Evolutionary conservation across 306 rosid genomes (phyloP).

Genomic region (Fragaria ananassa): DNA sequence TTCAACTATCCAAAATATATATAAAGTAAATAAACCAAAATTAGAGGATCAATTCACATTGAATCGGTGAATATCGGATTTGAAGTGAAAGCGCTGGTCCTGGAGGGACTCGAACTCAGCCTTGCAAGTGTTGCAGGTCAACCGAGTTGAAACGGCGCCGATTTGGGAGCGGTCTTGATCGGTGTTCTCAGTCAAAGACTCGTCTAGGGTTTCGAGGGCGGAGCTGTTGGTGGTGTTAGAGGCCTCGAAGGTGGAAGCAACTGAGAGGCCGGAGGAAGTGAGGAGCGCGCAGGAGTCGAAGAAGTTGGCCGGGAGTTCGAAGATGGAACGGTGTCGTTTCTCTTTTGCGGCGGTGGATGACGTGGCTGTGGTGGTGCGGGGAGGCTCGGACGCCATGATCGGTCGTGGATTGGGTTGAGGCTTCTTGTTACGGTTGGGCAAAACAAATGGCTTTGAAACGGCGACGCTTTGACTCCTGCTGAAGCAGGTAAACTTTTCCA

Average conservation of each 20-base stretch:
- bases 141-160: slow-evolving; percentile 43
- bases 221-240: slow-evolving; percentile 8
- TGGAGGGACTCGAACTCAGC: slow-evolving; percentile 80
- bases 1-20: background rate
- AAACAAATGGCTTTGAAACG: background rate
- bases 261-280: slow-evolving; percentile 44
- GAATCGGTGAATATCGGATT: slow-evolving; percentile 93
- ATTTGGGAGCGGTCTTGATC: slow-evolving; percentile 31
- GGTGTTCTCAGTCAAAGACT: slow-evolving; percentile 15
- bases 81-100: slow-evolving; percentile 94
- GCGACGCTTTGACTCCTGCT: background rate
- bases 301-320: slow-evolving; percentile 53
- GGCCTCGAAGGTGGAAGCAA: slow-evolving; percentile 32
- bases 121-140: slow-evolving; percentile 86
- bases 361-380: slow-evolving; percentile 14
- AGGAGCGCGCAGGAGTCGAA: slow-evolving; percentile 62
- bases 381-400: slow-evolving; percentile 47
- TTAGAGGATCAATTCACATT: slow-evolving; percentile 41
- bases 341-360: slow-evolving; percentile 23
- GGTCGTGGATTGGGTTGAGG: background rate
- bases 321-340: slow-evolving; percentile 64
- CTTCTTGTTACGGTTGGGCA: background rate
- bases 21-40: background rate
- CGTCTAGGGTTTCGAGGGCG: slow-evolving; percentile 33
- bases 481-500: background rate